Evolutionary conservation across 2,329 filamentous ascomycete species (phyloP).

Genomic region (Annulohypoxylon truncatum): DNA sequence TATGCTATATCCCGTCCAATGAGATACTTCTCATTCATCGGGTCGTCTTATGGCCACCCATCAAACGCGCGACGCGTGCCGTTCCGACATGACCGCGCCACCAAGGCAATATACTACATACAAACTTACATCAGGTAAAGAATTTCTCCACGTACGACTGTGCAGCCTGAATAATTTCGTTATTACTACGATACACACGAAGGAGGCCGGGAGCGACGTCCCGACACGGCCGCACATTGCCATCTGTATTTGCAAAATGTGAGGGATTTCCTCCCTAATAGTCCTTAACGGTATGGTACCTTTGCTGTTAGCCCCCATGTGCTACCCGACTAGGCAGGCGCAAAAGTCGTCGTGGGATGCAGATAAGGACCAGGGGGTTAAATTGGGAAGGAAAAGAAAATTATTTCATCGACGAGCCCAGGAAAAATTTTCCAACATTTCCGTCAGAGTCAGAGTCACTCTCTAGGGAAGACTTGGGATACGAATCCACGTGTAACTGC

Average conservation of each 20-base stretch:
- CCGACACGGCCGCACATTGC: slow-evolving; percentile 10
- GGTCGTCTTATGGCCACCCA: slow-evolving; percentile 28
- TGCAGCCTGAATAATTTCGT: slow-evolving; percentile 20
- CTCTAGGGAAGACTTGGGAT: slow-evolving; percentile 2
- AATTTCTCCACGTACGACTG: slow-evolving; percentile 19
- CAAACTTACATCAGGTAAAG: slow-evolving; percentile 5
- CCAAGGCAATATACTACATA: slow-evolving; percentile 16
- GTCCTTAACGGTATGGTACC: background rate
- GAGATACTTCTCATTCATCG: slow-evolving; percentile 3
- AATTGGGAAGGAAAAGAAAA: slow-evolving; percentile 15
- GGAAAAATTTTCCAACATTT: slow-evolving; percentile 6
- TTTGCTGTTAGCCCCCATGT: slow-evolving; percentile 20
- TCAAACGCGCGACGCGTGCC: slow-evolving; percentile 33
- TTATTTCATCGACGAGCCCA: slow-evolving; percentile 4
- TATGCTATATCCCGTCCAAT: slow-evolving; percentile 18
- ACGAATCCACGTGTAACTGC: slow-evolving; percentile 36
- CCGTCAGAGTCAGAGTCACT: background rate
- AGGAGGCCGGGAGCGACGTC: background rate
- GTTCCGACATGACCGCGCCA: slow-evolving; percentile 36
- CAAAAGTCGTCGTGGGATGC: slow-evolving; percentile 19
- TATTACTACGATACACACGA: slow-evolving; percentile 1
- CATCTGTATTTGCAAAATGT: slow-evolving; percentile 1
- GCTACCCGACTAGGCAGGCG: slow-evolving; percentile 35
- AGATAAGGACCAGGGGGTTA: slow-evolving; percentile 18
- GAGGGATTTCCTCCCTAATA: slow-evolving; percentile 27